Evolutionary conservation across 2,329 filamentous ascomycete species (phyloP), one percentile per base, ranked within the genome.

Genomic region (Colletotrichum tropicicola): DNA sequence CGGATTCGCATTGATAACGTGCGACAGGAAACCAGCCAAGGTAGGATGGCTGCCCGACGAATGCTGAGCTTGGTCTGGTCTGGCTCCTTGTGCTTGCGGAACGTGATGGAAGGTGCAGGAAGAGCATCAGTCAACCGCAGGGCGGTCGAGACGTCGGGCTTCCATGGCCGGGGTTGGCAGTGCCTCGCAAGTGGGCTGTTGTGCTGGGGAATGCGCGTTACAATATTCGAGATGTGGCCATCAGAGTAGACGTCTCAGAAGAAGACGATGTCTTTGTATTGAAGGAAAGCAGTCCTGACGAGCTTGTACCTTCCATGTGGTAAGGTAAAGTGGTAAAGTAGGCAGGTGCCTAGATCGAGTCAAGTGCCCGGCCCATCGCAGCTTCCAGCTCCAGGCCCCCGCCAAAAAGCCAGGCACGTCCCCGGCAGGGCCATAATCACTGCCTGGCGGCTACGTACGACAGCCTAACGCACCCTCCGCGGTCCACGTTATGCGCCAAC

Each of bases 381-480:
- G 43, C 43, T 57, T 48, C n/a, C 7, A 10, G 15, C 28, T 6
- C 19, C 12, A 23, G 23, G 10, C 19, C 58, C 60, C 54, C 47
- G 45, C 32, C 55, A 27, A 45, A 59, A 41, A 59, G 37, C 54
- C 54, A 59, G 59, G 54, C 48, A 63, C 30, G 39, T 48, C 55
- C 61, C 43, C 49, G 43, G 32, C 35, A 19, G 57, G 41, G 21
- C 49, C 44, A 55, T 30, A 25, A 35, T 55, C 27, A 60, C 61
- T 65, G 61, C 57, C 57, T 55, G 57, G 49, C 57, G 57, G 61
- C 61, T 55, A 51, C 61, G 55, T 60, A 48, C 48, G 32, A 48
- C 56, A 48, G 48, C 59, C 54, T 48, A 45, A 63, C 45, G 59
- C 37, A 52, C 43, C 44, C 23, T 56, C 35, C 13, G 23, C 44